Percentiles rank a stretch among this genome's conserved stretches.
Conservation (phyloP, 768 basidiomycete species). For the Mrakia blollopis region DNA sequence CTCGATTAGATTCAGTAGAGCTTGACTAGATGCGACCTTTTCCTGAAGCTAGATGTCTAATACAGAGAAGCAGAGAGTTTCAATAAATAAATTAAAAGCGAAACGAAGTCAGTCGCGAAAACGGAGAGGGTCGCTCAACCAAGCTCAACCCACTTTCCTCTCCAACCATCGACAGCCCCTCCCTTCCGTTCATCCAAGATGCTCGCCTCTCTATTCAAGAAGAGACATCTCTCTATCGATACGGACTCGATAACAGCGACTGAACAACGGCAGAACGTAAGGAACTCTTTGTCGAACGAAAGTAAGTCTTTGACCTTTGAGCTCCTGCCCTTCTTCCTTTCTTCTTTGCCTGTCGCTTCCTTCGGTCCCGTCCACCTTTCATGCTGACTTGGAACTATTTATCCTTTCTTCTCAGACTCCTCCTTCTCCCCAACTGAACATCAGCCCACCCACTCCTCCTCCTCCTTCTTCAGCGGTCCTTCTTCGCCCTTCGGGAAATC, state of each 20-base stretch:
- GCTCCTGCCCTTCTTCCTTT: not conserved
- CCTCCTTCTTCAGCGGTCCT: not conserved
- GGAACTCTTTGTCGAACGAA: not conserved
- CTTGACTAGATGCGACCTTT: too few relatives aligned
- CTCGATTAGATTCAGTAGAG: too few relatives aligned
- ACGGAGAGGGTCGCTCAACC: not conserved
- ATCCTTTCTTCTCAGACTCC: too few relatives aligned
- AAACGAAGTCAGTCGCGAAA: too few relatives aligned
- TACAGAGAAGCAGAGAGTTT: too few relatives aligned
- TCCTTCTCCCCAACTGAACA: not conserved
- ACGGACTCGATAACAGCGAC: not conserved
- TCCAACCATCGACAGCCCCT: too few relatives aligned
- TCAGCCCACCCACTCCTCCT: not conserved
- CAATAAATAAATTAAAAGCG: too few relatives aligned
- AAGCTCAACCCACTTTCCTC: not conserved
- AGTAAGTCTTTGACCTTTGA: too few relatives aligned
- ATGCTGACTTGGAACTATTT: not conserved
- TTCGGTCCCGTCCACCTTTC: too few relatives aligned
- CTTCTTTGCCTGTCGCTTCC: not conserved
- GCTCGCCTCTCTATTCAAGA: constrained; percentile 27
- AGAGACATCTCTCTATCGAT: not conserved
- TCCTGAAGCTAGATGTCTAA: too few relatives aligned
- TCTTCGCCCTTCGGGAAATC: constrained; percentile 1
- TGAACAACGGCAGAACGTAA: not conserved
- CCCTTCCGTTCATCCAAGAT: not conserved